These are phyloP conservation scores for Phytophthora pini DNA, from an alignment of 352 stramenopile species.

Conservation along the genomic window DNA sequence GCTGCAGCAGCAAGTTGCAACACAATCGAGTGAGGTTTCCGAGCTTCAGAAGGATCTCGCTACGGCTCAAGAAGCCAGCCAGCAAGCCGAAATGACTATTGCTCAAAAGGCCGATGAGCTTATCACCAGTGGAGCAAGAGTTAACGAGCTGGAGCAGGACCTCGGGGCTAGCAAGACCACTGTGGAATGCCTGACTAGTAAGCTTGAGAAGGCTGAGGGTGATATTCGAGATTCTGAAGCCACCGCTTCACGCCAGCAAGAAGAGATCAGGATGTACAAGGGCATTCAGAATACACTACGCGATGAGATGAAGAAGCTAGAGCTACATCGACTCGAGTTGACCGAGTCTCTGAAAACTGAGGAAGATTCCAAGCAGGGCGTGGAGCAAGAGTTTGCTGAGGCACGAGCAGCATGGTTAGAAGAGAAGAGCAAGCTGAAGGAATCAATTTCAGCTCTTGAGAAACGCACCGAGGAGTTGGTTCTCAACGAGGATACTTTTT, in stretches of 20 bases:
- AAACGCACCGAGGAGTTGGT: constrained; percentile 27
- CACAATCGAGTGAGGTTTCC: constrained; percentile 15
- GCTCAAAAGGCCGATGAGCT: constrained; percentile 23
- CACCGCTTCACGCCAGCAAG: constrained; percentile 8
- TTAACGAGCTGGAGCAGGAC: constrained; percentile 31
- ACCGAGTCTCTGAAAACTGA: constrained; percentile 35
- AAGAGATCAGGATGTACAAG: constrained; percentile 41
- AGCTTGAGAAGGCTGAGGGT: constrained; percentile 24
- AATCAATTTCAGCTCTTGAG: constrained; percentile 26
- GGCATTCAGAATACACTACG: constrained; percentile 30
- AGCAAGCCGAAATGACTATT: constrained; percentile 16
- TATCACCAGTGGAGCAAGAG: constrained; percentile 17
- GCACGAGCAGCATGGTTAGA: constrained; percentile 24
- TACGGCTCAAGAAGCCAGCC: constrained; percentile 27
- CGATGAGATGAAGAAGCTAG: constrained; percentile 36
- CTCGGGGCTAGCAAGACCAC: constrained; percentile 15
- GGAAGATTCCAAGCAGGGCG: constrained; percentile 35
- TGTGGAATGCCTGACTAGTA: constrained; percentile 17
- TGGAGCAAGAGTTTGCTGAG: constrained; percentile 26
- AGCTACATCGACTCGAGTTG: constrained; percentile 36
- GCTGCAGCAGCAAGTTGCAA: constrained; percentile 29
- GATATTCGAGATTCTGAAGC: constrained; percentile 34
- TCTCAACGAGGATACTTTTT: constrained; percentile 13
- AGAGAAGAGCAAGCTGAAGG: constrained; percentile 31
- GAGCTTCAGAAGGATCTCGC: constrained; percentile 28